These are phyloP conservation scores for Glarea lozoyensis DNA, from an alignment of 495 filamentous ascomycete species.

Conservation along the genomic window DNA sequence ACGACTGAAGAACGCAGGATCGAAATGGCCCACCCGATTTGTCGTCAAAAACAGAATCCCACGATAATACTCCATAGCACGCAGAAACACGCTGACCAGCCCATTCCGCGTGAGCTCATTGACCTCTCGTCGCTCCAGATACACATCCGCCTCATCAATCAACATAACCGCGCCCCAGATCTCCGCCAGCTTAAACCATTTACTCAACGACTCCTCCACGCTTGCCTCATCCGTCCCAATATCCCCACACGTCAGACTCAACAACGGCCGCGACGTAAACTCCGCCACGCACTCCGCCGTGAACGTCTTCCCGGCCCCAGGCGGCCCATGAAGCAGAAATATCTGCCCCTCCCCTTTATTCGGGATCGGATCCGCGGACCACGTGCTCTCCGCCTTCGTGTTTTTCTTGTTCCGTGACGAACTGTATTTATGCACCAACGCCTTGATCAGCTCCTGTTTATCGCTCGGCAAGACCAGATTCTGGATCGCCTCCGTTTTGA, in stretches of 20 bases:
- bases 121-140: conserved; percentile 15
- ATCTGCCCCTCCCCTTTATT: conserved; percentile 23
- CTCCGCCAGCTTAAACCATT: conserved; percentile 10
- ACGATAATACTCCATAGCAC: conserved; percentile 22
- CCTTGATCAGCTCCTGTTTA: background rate
- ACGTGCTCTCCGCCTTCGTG: background rate
- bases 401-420: background rate
- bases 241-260: conserved; percentile 15
- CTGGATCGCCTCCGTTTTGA: background rate
- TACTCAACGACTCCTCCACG: background rate
- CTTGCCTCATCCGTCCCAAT: conserved; percentile 11
- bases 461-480: background rate
- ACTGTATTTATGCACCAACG: background rate
- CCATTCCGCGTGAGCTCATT: conserved; percentile 19
- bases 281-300: conserved; percentile 19
- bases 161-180: conserved; percentile 19
- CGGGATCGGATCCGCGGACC: conserved; percentile 13
- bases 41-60: conserved; percentile 25
- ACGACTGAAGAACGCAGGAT: conserved; percentile 24
- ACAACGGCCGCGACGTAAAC: conserved; percentile 14
- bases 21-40: conserved; percentile 23
- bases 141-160: conserved; percentile 27
- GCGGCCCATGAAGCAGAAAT: conserved; percentile 23
- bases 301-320: conserved; percentile 23
- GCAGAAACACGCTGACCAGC: conserved; percentile 23